Conservation (phyloP, 2,329 filamentous ascomycete species). For the Aspergillus versicolor region DNA sequence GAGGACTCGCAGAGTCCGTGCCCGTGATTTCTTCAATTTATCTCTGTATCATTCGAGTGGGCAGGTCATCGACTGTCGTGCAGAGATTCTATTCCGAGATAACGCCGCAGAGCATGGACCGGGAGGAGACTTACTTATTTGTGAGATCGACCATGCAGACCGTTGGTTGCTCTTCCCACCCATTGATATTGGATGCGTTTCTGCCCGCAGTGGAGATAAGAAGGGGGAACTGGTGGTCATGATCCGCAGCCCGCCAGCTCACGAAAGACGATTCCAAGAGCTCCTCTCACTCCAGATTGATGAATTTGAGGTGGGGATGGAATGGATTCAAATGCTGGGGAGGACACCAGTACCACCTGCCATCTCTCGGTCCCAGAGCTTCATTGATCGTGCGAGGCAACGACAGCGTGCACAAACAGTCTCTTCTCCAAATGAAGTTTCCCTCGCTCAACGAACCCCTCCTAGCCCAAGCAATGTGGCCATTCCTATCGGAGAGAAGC, state of each 20-base stretch:
- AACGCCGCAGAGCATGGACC: slow-evolving; percentile 66
- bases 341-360: slow-evolving; percentile 61
- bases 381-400: slow-evolving; percentile 46
- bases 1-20: slow-evolving; percentile 75
- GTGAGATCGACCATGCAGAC: slow-evolving; percentile 76
- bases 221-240: slow-evolving; percentile 77
- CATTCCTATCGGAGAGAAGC: slow-evolving; percentile 61
- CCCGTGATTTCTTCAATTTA: slow-evolving; percentile 86
- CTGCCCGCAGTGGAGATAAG: slow-evolving; percentile 73
- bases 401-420: slow-evolving; percentile 28
- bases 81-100: slow-evolving; percentile 84
- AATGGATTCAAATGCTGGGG: slow-evolving; percentile 90
- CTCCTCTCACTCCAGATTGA: slow-evolving; percentile 74
- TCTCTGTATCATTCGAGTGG: slow-evolving; percentile 84
- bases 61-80: slow-evolving; percentile 82
- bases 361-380: slow-evolving; percentile 55
- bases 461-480: slow-evolving; percentile 56
- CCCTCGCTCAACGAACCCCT: slow-evolving; percentile 36
- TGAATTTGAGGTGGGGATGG: slow-evolving; percentile 71
- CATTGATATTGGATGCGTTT: slow-evolving; percentile 69
- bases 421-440: slow-evolving; percentile 20
- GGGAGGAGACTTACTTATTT: slow-evolving; percentile 83
- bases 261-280: slow-evolving; percentile 74
- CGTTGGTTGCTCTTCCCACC: slow-evolving; percentile 92
- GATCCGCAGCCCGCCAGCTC: slow-evolving; percentile 69